Base-by-base conservation (phyloP, 805 yeast species). In the Ogataea pignaliae region DNA sequence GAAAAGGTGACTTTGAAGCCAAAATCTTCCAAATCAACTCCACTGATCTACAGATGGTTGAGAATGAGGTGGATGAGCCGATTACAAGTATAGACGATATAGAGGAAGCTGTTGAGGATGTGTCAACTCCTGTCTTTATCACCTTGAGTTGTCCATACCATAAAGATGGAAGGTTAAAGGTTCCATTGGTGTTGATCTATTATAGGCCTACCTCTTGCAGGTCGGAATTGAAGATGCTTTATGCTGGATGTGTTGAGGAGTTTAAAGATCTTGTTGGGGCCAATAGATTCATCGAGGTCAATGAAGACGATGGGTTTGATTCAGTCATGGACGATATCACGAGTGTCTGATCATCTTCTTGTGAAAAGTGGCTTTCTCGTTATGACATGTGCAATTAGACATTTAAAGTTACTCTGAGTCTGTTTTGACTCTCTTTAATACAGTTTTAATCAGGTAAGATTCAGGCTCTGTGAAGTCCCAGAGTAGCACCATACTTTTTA, bases 201-300 rank as follows among this genome's bases (percentile, higher is more conserved):
- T 90, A 90, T 82, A 76, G 87, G 47, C 97, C 97, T 3, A 83
- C 83, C 21, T 88, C 95, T 0, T 73, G 88, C n/a, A 83, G 86
- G 14, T 91, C 84, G 59, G 86, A 85, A 43, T 71, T 76, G 57
- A 81, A 84, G 62, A 90, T 89, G 97, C 66, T 87, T 39, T 89
- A 88, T 55, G 97, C 97, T 1, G 95, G 93, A 4, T 95, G 96
- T 2, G 77, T 87, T 17, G 97, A 90, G 60, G 65, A 83, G 51
- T 74, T 90, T 45, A 75, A 91, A 62, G 81, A 78, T 40, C 82
- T 83, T 52, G 83, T 90, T n/a, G 88, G 88, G 14, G 88, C 87
- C n/a, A 63, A 42, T 57, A 73, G 81, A 56, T 69, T 84, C 31
- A 69, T 83, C 34, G 84, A 83, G 54, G 56, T 80, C 21, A 77